Conservation (phyloP, 306 rosid genomes). For the Prunus mira region DNA sequence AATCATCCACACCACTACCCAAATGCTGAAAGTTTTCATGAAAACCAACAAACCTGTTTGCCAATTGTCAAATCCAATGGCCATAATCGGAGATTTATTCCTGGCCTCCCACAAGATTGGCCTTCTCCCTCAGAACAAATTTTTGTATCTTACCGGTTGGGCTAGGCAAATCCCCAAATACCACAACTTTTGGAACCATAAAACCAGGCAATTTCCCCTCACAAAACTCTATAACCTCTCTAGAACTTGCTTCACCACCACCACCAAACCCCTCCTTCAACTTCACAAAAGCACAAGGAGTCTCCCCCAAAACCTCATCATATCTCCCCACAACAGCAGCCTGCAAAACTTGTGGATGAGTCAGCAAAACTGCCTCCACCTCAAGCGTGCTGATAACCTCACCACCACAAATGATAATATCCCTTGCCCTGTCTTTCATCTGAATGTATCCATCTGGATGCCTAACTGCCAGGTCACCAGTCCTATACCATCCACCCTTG, state of each 20-base stretch:
- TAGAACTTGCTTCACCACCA: slow-evolving; percentile 14
- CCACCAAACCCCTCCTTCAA: slow-evolving; percentile 45
- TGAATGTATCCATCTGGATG: slow-evolving; percentile 46
- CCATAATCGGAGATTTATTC: neutral
- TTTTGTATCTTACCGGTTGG: slow-evolving; percentile 87
- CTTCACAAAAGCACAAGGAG: slow-evolving; percentile 53
- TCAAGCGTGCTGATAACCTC: slow-evolving; percentile 59
- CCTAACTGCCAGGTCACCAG: slow-evolving; percentile 67
- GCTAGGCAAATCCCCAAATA: slow-evolving; percentile 77
- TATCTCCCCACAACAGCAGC: slow-evolving; percentile 68
- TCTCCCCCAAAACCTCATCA: slow-evolving; percentile 34
- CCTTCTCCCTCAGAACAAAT: slow-evolving; percentile 52
- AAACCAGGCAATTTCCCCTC: slow-evolving; percentile 37
- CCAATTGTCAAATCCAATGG: neutral
- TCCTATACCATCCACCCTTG: slow-evolving; percentile 69
- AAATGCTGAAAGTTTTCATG: neutral
- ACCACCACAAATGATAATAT: slow-evolving; percentile 40
- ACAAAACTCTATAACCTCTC: slow-evolving; percentile 61
- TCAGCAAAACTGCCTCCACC: slow-evolving; percentile 67
- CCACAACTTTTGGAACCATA: slow-evolving; percentile 66
- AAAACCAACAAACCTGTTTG: neutral
- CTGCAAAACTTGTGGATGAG: slow-evolving; percentile 60
- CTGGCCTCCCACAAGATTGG: slow-evolving; percentile 12
- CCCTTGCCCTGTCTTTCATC: slow-evolving; percentile 72
- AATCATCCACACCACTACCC: neutral